Evolutionary conservation across 192 early-diverging fungal genomes (phyloP), one percentile per base, ranked within the genome.

Genomic region (Umbelopsis sp.): DNA sequence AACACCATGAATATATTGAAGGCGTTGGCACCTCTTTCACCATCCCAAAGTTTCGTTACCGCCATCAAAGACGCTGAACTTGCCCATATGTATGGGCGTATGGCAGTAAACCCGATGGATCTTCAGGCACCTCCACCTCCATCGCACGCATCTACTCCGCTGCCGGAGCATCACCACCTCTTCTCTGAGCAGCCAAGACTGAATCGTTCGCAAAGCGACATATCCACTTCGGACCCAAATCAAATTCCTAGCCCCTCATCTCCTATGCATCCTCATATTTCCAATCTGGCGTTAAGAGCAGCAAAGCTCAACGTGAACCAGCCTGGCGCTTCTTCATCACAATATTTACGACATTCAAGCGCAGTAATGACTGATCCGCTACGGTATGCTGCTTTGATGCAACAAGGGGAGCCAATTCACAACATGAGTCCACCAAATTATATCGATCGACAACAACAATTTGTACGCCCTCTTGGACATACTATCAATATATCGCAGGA

Each of bases 21-120:
- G 22, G 51, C 13, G 30, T 48, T 67, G 23, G 44, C 69, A 23
- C 12, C 44, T 18, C 21, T 67, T 46, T 55, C 74, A 15, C 21
- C 74, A n/a, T 55, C 58, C 11, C 45, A 64, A 11, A 49, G 46
- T 27, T 49, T 74, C 3, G 33, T 51, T 25, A 23, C 21, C 11
- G 25, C 27, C 4, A 51, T 52, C 11, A 71, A 75, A 27, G 69
- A 75, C 27, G 55, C 65, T n/a, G 74, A 75, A 33, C 52, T 71
- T 16, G 50, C 69, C 13, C 65, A 76, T 15, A 21, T 71, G 61
- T 76, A 67, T 58, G 74, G 70, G 15, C 47, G 64, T 35, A 51
- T 76, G 66, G 69, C 58, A 23, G 50, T 74, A 2, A 66, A 71
- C 37, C 16, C 64, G 1, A 46, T 46, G 13, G 30, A 27, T 3